Evolutionary conservation across 768 basidiomycete species (phyloP).

Genomic region (Megacollybia marginata): DNA sequence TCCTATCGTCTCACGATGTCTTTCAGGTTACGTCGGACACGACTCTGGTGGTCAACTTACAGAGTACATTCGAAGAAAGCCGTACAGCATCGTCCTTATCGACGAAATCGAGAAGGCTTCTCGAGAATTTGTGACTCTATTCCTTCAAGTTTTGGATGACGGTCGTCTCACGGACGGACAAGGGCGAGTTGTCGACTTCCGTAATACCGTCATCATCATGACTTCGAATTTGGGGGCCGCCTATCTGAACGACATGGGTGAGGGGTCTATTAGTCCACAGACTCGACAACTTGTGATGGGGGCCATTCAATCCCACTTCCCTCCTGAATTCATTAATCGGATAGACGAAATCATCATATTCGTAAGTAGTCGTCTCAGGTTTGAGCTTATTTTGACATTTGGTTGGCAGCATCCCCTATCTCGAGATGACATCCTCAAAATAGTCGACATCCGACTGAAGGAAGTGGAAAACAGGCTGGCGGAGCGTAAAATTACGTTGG

Average conservation of each 20-base stretch:
- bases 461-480: constrained; percentile 80
- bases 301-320: constrained; percentile 79
- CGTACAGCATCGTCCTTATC: constrained; percentile 79
- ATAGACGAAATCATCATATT: constrained; percentile 84
- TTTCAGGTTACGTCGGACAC: constrained; percentile 89
- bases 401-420: constrained; percentile 67
- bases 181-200: constrained; percentile 81
- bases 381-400: constrained; percentile 14
- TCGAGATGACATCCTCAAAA: constrained; percentile 65
- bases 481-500: constrained; percentile 73
- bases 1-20: constrained; percentile 13
- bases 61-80: constrained; percentile 87
- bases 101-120: constrained; percentile 92
- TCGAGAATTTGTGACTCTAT: constrained; percentile 63
- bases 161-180: constrained; percentile 90
- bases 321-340: constrained; percentile 89
- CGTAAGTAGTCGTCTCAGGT: constrained; percentile 19
- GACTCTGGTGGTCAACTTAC: constrained; percentile 88
- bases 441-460: constrained; percentile 82
- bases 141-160: constrained; percentile 55
- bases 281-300: constrained; percentile 67
- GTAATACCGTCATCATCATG: constrained; percentile 91
- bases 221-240: constrained; percentile 86
- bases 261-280: constrained; percentile 56
- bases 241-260: constrained; percentile 67